A percentile compares a stretch with the other conserved stretches of the same genome.
phyloP scores from a whole-genome alignment of 2,329 filamentous ascomycete species.

The Fusarium succisae region DNA sequence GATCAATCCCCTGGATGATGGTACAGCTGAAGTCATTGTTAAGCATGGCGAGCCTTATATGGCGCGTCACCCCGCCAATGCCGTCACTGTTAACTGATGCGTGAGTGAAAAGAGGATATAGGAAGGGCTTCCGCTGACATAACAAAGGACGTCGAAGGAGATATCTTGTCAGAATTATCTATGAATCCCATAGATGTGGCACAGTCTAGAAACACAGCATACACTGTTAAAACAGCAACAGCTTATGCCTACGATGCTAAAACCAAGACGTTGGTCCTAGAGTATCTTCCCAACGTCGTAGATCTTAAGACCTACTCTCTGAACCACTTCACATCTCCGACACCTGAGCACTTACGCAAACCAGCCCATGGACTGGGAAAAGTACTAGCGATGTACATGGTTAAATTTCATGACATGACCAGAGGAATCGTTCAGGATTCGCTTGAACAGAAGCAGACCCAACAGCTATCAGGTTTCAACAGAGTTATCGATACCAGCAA shows the following conservation, averaged over 20 bases:
- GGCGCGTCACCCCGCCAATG: neutral
- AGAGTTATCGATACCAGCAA: neutral
- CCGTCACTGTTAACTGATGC: neutral
- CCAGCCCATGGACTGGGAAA: neutral
- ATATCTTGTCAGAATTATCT: neutral
- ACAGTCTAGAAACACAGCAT: neutral
- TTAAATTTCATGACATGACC: neutral
- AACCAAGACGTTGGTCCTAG: neutral
- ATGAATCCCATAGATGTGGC: rapidly evolving
- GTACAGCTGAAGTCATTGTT: neutral
- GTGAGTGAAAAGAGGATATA: neutral
- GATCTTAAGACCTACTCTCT: neutral
- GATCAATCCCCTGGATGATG: neutral
- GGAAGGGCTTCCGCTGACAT: neutral
- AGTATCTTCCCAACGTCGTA: neutral
- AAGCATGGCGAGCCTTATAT: conserved; percentile 9
- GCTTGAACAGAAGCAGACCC: rapidly evolving
- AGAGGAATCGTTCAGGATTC: neutral
- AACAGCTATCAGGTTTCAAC: no score
- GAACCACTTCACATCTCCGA: neutral
- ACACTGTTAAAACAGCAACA: neutral
- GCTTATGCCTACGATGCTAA: neutral
- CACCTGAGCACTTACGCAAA: neutral
- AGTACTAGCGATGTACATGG: neutral
- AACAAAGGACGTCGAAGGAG: neutral